A percentile compares a stretch with the other conserved stretches of the same genome.
phyloP scores from a whole-genome alignment of 1,139 yeast species.

The Hemisphaericaspora lyxosophila region DNA sequence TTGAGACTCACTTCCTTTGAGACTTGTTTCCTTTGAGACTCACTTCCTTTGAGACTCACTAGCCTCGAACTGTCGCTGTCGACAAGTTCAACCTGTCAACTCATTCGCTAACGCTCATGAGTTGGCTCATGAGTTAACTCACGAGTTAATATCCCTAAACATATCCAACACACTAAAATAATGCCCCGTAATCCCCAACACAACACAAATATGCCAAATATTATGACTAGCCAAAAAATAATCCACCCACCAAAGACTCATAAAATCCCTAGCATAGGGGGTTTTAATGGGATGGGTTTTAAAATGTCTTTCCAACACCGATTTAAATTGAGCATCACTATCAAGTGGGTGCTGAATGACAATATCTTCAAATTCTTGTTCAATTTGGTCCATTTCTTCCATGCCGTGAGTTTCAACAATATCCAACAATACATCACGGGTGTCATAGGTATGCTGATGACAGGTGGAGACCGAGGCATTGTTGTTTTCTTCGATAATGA shows the following conservation, averaged over 20 bases:
- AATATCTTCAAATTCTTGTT: conserved; percentile 29
- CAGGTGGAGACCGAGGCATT: conserved; percentile 19
- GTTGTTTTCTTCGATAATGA: conserved; percentile 46
- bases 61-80: too few species aligned
- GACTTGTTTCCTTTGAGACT: too few species aligned
- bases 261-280: conserved; percentile 46
- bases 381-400: conserved; percentile 48
- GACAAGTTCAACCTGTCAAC: too few species aligned
- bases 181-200: conserved; percentile 84
- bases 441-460: conserved; percentile 28
- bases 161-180: conserved; percentile 73
- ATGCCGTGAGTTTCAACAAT: conserved; percentile 40
- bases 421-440: conserved; percentile 38
- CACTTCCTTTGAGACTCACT: too few species aligned
- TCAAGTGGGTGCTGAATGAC: conserved; percentile 14
- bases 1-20: too few species aligned
- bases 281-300: conserved; percentile 49
- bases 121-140: too few species aligned
- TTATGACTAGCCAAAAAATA: conserved; percentile 78
- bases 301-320: conserved; percentile 53
- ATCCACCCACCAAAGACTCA: conserved; percentile 84
- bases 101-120: too few species aligned
- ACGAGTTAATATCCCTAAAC: too few species aligned
- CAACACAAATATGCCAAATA: conserved; percentile 90
- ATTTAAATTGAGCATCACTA: conserved; percentile 25